Conservation (phyloP, 2,329 filamentous ascomycete genomes). For the Aspergillus hiratsukae region DNA sequence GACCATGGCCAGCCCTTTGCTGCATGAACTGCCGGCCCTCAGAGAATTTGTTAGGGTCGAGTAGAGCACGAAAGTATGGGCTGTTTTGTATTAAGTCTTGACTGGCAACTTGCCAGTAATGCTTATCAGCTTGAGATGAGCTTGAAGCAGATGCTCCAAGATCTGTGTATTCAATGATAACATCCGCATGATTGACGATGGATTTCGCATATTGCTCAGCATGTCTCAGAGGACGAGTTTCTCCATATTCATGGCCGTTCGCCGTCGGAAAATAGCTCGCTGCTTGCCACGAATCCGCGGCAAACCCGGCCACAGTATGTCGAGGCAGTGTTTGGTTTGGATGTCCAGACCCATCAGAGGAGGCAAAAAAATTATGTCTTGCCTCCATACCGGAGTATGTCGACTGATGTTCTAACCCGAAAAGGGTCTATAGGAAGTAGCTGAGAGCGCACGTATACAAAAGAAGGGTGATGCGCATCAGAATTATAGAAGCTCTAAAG, state of each 20-base stretch:
- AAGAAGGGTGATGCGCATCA: not conserved
- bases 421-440: not conserved
- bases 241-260: not conserved
- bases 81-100: constrained; percentile 29
- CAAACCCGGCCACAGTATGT: not conserved
- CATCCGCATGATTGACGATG: constrained; percentile 29
- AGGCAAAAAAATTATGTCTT: constrained; percentile 19
- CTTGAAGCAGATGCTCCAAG: constrained; percentile 3
- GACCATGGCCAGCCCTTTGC: constrained; percentile 17
- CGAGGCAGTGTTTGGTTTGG: constrained; percentile 6
- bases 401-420: not conserved
- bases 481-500: not conserved
- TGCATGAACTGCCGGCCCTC: constrained; percentile 35
- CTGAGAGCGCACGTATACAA: not conserved
- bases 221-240: not conserved
- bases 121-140: constrained; percentile 2
- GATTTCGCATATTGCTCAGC: constrained; percentile 10
- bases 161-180: constrained; percentile 32
- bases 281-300: not conserved
- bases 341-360: constrained; percentile 3
- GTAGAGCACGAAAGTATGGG: constrained; percentile 37
- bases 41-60: constrained; percentile 40
- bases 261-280: not conserved
- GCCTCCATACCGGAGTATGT: constrained; percentile 18
- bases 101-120: constrained; percentile 34